Evolutionary conservation across 345 rosid genomes (phyloP), one percentile per base, ranked within the genome.

Genomic region (Linum trigynum): DNA sequence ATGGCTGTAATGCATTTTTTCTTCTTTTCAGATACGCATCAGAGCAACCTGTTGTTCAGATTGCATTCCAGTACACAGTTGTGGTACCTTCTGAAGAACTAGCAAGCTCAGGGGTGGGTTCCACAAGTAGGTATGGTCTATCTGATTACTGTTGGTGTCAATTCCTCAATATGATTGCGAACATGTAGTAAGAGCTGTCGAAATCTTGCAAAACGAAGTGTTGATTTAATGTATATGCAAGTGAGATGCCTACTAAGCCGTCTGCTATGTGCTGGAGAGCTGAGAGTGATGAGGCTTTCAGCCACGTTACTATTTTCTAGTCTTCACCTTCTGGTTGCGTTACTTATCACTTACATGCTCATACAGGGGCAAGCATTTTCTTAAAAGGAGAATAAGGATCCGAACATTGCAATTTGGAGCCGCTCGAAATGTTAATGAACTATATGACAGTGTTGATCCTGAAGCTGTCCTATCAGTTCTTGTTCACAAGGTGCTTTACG

Each of bases 21-120:
- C 39, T 67, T 67, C 63, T 70, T 69, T 74, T 56, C 85, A 94
- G 99, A 65, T 85, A 86, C 76, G 42, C 86, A 12, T 77, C 87
- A 41, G 97, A 94, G 69, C 95, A 86, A 74, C 99, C 97, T 2
- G 84, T 84, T 55, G 70, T 94, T 71, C 99, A 94, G 78, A 88
- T 90, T 71, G 99, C 96, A 50, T 94, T 94, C 80, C 97, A 89
- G 72, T 94, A 94, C 75, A 82, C 97, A 38, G 89, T 88, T 61
- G 82, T 90, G 51, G 95, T 82, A 69, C 89, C 95, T 51, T 95
- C 96, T 7, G 90, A 90, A 74, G 95, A 84, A 65, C 85, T 76
- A 63, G 63, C 89, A 67, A 79, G 71, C 77, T 72, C 91, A 16
- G 79, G 69, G 67, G 65, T 74, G 74, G 75, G 69, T 74, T 73